Base-by-base conservation (phyloP, 495 filamentous ascomycete genomes). In the Penicillium robsamsonii region DNA sequence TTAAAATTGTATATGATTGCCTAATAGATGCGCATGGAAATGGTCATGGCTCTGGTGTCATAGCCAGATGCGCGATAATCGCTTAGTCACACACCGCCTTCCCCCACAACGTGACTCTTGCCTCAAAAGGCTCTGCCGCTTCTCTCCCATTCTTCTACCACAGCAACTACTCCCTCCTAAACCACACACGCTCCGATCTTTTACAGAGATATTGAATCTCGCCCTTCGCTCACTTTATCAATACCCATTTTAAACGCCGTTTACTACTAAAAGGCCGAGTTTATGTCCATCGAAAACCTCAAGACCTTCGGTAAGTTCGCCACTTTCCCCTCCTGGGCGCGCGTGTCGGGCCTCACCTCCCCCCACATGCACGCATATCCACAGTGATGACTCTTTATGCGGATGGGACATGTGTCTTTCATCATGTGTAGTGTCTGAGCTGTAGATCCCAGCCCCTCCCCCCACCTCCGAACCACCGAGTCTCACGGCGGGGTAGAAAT, bases 261-360 rank as follows among this genome's bases (percentile, higher is more conserved):
- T 77, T 72, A 64, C 55, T 43, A 64, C 58, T 33, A 55, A 77
- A 75, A 79, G 71, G 71, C 72, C 78, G 79, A 91, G 89, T 96
- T 95, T 96, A 97, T 96, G 92, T 96, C 92, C 87, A 96, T 96
- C 91, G 89, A 96, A 94, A 97, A 97, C 85, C 90, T 97, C 80
- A 96, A 96, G 86, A 88, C 91, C 85, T 94, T 93, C 88, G 94
- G 92, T 96, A 75, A 78, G 92, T 83, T 63, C 60, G 61, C 65
- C 70, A 72, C 62, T 64, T 66, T 57, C 60, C 43, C 58, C 56
- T 66, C 55, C 64, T 58, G 25, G 41, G 58, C 55, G 63, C 55
- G 63, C 53, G 50, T 55, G 52, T 55, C 41, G 29, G 51, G 46
- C 48, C 27, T 38, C 53, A 41, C 35, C 12, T 22, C 33, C 46